Evolutionary conservation across 2,329 filamentous ascomycete genomes (phyloP).

Genomic region (Fusarium hostae): DNA sequence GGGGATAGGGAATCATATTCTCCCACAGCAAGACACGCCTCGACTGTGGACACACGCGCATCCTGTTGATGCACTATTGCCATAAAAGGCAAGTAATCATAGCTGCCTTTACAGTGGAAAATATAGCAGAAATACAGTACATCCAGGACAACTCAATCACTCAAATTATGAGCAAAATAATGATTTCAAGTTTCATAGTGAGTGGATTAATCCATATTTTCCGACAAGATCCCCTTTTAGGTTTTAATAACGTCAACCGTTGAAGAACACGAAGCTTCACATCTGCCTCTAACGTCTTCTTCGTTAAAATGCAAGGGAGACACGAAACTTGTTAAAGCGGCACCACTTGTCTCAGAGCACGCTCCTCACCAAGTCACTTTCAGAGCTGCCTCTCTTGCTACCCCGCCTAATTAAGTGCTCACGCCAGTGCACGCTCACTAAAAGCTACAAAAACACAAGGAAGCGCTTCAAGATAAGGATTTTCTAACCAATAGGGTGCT

Average conservation of each 20-base stretch:
- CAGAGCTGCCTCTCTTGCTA: conserved; percentile 36
- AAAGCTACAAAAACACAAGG: conserved; percentile 35
- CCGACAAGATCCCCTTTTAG: background rate
- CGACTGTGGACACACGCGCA: conserved; percentile 32
- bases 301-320: conserved; percentile 12
- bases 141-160: background rate
- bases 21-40: conserved; percentile 37
- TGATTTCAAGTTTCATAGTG: background rate
- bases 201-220: rapidly evolving
- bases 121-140: background rate
- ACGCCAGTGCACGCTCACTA: conserved; percentile 43
- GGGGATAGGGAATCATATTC: conserved; percentile 10
- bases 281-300: background rate
- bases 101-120: conserved; percentile 21
- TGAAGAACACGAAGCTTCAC: background rate
- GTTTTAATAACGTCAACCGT: background rate
- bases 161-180: background rate
- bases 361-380: conserved; percentile 37
- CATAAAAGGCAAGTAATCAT: conserved; percentile 21
- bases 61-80: conserved; percentile 34
- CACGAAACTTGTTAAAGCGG: conserved; percentile 38
- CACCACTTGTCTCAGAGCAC: conserved; percentile 35
- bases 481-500: conserved; percentile 36
- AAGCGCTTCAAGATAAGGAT: conserved; percentile 18
- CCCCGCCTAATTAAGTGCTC: conserved; percentile 39